Conservation (phyloP, 1,139 yeast species). For the Sugiyamaella pinicola region DNA sequence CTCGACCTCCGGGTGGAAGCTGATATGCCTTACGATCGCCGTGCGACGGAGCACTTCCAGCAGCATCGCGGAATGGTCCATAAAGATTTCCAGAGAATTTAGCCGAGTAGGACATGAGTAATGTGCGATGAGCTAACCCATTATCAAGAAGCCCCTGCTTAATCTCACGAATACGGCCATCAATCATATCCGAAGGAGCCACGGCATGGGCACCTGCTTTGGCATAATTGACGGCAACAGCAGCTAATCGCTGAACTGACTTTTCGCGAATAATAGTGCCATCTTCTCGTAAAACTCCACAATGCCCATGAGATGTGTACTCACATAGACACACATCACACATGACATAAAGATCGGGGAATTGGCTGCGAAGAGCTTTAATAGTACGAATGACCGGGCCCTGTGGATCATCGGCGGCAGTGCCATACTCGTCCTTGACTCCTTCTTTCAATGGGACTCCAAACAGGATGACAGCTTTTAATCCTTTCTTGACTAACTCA, state of each 20-base stretch:
- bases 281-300: constrained; percentile 87
- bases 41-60: constrained; percentile 83
- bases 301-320: constrained; percentile 95
- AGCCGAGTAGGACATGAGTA: constrained; percentile 93
- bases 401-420: constrained; percentile 93
- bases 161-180: constrained; percentile 88
- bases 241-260: constrained; percentile 82
- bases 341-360: constrained; percentile 83
- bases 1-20: constrained; percentile 89
- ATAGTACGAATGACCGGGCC: constrained; percentile 91
- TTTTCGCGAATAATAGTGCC: constrained; percentile 77
- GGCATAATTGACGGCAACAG: constrained; percentile 95
- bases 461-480: constrained; percentile 81
- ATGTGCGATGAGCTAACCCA: constrained; percentile 82
- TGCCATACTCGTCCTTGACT: constrained; percentile 76
- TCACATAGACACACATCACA: constrained; percentile 98
- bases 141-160: constrained; percentile 81
- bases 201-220: constrained; percentile 94
- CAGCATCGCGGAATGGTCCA: constrained; percentile 98
- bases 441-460: constrained; percentile 85
- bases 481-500: constrained; percentile 74
- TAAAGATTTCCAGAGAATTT: constrained; percentile 88
- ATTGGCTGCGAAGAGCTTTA: constrained; percentile 59
- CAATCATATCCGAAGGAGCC: constrained; percentile 98
- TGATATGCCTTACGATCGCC: constrained; percentile 96